A percentile compares a stretch with the other conserved stretches of the same genome.
These are phyloP conservation scores for Sophora flavescens DNA, from an alignment of 306 rosid genomes.

Conservation along the genomic window DNA sequence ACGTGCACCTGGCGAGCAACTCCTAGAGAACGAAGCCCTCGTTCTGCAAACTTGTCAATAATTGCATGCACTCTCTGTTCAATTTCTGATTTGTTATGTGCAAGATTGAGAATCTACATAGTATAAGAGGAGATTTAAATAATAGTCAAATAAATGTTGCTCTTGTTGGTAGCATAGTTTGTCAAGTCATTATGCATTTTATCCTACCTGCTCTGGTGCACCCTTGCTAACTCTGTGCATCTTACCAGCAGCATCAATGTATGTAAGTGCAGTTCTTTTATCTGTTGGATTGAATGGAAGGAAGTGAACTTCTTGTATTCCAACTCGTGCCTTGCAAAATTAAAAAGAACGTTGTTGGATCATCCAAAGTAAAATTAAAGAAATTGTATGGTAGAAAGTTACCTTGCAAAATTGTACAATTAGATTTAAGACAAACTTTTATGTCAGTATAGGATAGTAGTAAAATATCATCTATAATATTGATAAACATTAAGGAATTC, in stretches of 20 bases:
- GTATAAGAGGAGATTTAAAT: not conserved
- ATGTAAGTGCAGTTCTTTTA: constrained; percentile 84
- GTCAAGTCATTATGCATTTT: constrained; percentile 20
- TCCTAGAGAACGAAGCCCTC: constrained; percentile 77
- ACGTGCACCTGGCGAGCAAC: constrained; percentile 64
- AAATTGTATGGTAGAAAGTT: constrained; percentile 10
- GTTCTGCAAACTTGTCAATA: constrained; percentile 79
- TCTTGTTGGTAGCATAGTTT: not conserved
- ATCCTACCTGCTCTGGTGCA: constrained; percentile 79
- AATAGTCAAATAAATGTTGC: not conserved
- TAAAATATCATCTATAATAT: not conserved
- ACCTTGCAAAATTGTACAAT: constrained; percentile 5
- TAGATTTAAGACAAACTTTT: not conserved
- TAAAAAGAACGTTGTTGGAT: not conserved
- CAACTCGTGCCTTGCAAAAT: constrained; percentile 62
- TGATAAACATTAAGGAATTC: not conserved
- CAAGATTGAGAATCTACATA: constrained; percentile 69
- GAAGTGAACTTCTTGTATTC: constrained; percentile 78
- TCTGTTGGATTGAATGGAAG: constrained; percentile 85
- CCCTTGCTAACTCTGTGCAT: constrained; percentile 86
- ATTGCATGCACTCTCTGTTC: constrained; percentile 61
- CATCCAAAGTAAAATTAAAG: constrained; percentile 10
- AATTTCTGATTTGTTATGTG: constrained; percentile 69
- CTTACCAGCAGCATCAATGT: constrained; percentile 61
- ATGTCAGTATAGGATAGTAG: not conserved